A percentile compares a stretch with the other conserved stretches of the same genome.
Evolutionary conservation across 2,329 filamentous ascomycete genomes (phyloP).

Genomic region (Blastomyces gilchristii): DNA sequence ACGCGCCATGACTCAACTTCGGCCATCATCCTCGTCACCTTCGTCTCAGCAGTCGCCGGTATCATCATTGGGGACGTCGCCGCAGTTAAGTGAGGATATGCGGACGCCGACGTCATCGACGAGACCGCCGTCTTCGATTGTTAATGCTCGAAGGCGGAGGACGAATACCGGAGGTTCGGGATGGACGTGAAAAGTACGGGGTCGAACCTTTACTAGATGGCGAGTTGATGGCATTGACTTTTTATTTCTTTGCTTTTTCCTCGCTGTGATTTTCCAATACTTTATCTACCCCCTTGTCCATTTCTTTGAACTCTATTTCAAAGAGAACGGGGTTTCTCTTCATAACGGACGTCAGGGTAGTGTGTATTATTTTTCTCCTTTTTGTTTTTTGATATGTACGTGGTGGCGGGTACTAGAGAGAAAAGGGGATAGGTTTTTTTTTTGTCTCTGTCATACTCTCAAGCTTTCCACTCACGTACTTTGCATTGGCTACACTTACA

Average conservation of each 20-base stretch:
- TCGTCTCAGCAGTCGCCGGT: constrained; percentile 25
- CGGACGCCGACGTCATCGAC: constrained; percentile 28
- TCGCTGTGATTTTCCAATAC: no score
- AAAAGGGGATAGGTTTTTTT: not conserved
- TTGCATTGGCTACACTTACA: not conserved
- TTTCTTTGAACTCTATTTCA: no score
- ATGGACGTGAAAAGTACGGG: constrained; percentile 21
- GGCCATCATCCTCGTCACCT: constrained; percentile 20
- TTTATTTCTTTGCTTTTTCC: not conserved
- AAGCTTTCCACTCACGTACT: not conserved
- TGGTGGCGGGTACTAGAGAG: not conserved
- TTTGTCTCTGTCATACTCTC: not conserved
- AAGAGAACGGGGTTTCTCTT: no score
- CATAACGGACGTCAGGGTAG: no score
- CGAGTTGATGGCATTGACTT: no score
- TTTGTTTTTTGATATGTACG: not conserved
- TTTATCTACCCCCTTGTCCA: no score
- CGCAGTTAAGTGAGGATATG: constrained; percentile 30
- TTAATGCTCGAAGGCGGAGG: constrained; percentile 30
- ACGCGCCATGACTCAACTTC: constrained; percentile 26
- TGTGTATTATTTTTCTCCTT: no score
- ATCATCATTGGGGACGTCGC: constrained; percentile 19
- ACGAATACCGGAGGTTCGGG: constrained; percentile 29
- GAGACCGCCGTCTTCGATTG: constrained; percentile 25
- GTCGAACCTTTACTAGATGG: no score